Conservation (phyloP, 148 eudicot species). For the Heliosperma pusillum region DNA sequence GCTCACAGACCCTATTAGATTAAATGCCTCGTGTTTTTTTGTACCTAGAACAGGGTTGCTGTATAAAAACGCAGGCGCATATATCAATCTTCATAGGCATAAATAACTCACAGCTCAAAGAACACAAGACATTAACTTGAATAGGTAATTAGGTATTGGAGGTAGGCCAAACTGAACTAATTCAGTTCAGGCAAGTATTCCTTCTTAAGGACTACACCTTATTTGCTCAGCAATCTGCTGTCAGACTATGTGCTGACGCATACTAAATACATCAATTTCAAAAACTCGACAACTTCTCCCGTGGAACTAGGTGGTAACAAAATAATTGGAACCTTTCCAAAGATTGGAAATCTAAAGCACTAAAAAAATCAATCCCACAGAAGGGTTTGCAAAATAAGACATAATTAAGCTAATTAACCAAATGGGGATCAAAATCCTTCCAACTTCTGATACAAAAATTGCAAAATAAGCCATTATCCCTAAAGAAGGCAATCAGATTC, state of each 20-base stretch:
- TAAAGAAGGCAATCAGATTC: background rate
- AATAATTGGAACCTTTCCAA: background rate
- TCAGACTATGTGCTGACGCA: background rate
- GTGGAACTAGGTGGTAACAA: background rate
- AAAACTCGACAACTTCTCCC: background rate
- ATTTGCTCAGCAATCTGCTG: background rate
- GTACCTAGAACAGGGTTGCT: background rate
- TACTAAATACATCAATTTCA: background rate
- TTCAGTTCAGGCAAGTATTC: background rate
- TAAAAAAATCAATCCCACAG: background rate
- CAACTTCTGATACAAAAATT: background rate
- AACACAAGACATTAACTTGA: background rate
- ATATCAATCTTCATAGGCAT: background rate
- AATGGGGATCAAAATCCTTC: background rate
- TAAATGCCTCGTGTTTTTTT: background rate
- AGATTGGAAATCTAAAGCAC: background rate
- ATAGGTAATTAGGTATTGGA: no score
- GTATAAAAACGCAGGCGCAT: no score
- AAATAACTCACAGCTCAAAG: background rate
- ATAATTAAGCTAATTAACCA: background rate
- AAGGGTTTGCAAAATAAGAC: background rate
- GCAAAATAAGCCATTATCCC: background rate
- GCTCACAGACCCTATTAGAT: background rate
- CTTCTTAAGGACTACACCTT: background rate
- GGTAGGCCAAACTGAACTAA: no score